Conservation (phyloP, 768 basidiomycete species). For the Plicaturopsis crispa region DNA sequence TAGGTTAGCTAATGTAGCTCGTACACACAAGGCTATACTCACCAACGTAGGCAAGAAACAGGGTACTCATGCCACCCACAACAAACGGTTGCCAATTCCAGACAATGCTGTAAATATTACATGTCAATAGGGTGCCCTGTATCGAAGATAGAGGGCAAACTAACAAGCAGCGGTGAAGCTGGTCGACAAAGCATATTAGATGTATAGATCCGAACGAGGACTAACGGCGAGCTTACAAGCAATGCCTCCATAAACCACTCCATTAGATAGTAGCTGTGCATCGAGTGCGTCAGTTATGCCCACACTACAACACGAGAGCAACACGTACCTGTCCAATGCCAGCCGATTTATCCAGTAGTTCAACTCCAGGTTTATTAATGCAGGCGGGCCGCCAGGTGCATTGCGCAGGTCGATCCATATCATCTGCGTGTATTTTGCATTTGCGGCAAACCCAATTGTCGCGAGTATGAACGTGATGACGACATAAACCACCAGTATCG, state of each 20-base stretch:
- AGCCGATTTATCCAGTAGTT: constrained; percentile 14
- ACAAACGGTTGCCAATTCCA: too few relatives aligned
- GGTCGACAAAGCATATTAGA: too few relatives aligned
- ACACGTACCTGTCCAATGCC: constrained; percentile 12
- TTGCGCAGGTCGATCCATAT: constrained; percentile 24
- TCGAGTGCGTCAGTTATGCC: neutral
- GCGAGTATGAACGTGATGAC: constrained; percentile 18
- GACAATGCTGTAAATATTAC: too few relatives aligned
- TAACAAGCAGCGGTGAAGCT: too few relatives aligned
- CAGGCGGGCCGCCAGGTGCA: constrained; percentile 10
- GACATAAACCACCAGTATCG: constrained; percentile 14
- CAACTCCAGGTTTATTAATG: constrained; percentile 9
- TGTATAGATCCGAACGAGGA: neutral
- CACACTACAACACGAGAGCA: neutral
- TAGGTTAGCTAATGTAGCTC: neutral
- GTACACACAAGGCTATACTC: neutral
- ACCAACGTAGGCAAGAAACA: neutral
- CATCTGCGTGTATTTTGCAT: constrained; percentile 20
- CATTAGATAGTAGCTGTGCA: constrained; percentile 18
- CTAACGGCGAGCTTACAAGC: constrained; percentile 7
- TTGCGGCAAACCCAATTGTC: constrained; percentile 16
- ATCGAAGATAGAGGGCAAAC: too few relatives aligned
- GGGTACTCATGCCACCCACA: too few relatives aligned
- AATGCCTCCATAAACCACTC: constrained; percentile 20
- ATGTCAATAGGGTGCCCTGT: too few relatives aligned